phyloP scores from a whole-genome alignment of 768 basidiomycete species.

The Calocera cornea region DNA sequence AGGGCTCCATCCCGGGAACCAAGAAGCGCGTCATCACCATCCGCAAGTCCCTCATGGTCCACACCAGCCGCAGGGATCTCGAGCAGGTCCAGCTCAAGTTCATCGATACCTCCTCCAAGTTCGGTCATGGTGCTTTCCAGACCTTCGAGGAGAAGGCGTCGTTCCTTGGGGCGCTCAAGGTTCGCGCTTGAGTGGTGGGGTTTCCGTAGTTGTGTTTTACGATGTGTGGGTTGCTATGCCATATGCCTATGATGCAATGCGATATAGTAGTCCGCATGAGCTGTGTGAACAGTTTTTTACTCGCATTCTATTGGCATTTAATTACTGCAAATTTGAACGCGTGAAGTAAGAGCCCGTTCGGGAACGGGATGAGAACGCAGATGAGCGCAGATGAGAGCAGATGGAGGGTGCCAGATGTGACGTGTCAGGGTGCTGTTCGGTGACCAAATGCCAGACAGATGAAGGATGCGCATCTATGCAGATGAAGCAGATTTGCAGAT shows the following conservation, averaged over 20 bases:
- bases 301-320: not conserved
- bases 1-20: slow-evolving; percentile 89
- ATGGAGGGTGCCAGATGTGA: too few relatives aligned
- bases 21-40: slow-evolving; percentile 97
- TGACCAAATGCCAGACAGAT: too few relatives aligned
- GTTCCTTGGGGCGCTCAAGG: slow-evolving; percentile 87
- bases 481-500: too few relatives aligned
- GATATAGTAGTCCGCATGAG: not conserved
- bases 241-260: slow-evolving; percentile 1
- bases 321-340: not conserved
- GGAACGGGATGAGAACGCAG: too few relatives aligned
- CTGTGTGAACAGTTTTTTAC: not conserved
- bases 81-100: slow-evolving; percentile 98
- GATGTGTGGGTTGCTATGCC: not conserved
- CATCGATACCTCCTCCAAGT: slow-evolving; percentile 97
- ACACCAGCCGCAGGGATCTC: slow-evolving; percentile 88
- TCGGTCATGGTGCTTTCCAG: slow-evolving; percentile 96
- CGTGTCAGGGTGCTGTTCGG: too few relatives aligned
- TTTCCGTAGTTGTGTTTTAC: slow-evolving; percentile 21
- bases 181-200: slow-evolving; percentile 41
- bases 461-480: too few relatives aligned
- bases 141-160: slow-evolving; percentile 90
- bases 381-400: too few relatives aligned
- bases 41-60: slow-evolving; percentile 92
- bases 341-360: not conserved